Conservation (phyloP, 2,329 filamentous ascomycete genomes). For the Allantophomopsis cytisporea region DNA sequence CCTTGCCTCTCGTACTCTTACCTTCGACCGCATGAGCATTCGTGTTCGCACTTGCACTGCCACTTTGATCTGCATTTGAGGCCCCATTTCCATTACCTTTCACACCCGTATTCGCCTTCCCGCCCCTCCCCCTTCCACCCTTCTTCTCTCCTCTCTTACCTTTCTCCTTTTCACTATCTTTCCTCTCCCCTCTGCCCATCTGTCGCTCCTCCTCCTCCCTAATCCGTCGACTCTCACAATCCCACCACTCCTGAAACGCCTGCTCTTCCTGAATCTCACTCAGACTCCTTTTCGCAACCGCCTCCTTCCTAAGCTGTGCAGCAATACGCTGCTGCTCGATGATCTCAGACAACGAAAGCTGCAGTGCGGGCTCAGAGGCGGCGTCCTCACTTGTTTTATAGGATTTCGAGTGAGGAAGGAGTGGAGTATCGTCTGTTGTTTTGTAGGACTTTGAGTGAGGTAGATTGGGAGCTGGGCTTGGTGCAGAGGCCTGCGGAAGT, state of each 20-base stretch:
- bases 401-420: slow-evolving; percentile 46
- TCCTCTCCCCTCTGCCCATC: slow-evolving; percentile 11
- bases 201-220: slow-evolving; percentile 31
- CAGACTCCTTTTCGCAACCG: slow-evolving; percentile 74
- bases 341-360: slow-evolving; percentile 76
- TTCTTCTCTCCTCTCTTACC: slow-evolving; percentile 7
- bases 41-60: no score
- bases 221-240: slow-evolving; percentile 63
- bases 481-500: neutral
- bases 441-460: slow-evolving; percentile 13
- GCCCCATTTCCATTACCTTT: no score
- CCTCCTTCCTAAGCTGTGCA: slow-evolving; percentile 70
- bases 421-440: slow-evolving; percentile 11
- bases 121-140: slow-evolving; percentile 3
- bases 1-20: no score
- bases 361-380: slow-evolving; percentile 43
- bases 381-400: slow-evolving; percentile 44
- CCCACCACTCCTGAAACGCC: slow-evolving; percentile 95
- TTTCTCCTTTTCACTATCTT: slow-evolving; percentile 2
- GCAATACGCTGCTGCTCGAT: slow-evolving; percentile 77
- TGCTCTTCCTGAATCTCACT: slow-evolving; percentile 96
- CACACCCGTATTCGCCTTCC: neutral
- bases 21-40: no score
- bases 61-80: no score
- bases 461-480: slow-evolving; percentile 11